A percentile compares a stretch with the other conserved stretches of the same genome.
Conservation (phyloP, 2,329 filamentous ascomycete species). For the Diaporthe caulivora region DNA sequence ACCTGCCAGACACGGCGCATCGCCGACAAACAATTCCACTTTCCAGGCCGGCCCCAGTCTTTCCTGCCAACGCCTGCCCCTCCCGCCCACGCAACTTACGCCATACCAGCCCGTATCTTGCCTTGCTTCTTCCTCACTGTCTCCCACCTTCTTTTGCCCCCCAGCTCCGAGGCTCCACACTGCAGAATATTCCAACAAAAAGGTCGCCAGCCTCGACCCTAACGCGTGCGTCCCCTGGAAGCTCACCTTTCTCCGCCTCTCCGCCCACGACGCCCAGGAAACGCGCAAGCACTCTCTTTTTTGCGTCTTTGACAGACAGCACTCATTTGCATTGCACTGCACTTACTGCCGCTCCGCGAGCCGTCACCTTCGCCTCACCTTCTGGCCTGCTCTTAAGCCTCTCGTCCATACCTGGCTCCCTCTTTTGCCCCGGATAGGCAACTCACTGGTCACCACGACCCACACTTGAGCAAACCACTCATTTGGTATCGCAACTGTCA, state of each 20-base stretch:
- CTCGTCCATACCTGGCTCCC: neutral
- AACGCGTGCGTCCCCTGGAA: neutral
- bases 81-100: slow-evolving; percentile 21
- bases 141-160: slow-evolving; percentile 12
- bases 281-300: slow-evolving; percentile 41
- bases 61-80: slow-evolving; percentile 34
- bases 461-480: neutral
- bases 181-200: slow-evolving; percentile 28
- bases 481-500: slow-evolving; percentile 8
- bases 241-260: slow-evolving; percentile 16
- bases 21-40: slow-evolving; percentile 25
- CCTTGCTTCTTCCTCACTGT: neutral
- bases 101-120: slow-evolving; percentile 4
- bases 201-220: slow-evolving; percentile 38
- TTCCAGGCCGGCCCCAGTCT: slow-evolving; percentile 13
- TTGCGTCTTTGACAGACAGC: slow-evolving; percentile 67
- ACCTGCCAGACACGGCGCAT: slow-evolving; percentile 19
- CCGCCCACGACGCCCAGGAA: slow-evolving; percentile 9
- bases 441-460: slow-evolving; percentile 11
- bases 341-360: neutral
- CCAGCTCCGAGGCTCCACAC: slow-evolving; percentile 6
- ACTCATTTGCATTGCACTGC: slow-evolving; percentile 32
- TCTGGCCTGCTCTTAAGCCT: neutral
- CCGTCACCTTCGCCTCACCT: neutral
- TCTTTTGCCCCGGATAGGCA: slow-evolving; percentile 8